Percentiles rank a stretch among this genome's conserved stretches.
Conservation (phyloP, 768 basidiomycete genomes). For the Russula earlei region DNA sequence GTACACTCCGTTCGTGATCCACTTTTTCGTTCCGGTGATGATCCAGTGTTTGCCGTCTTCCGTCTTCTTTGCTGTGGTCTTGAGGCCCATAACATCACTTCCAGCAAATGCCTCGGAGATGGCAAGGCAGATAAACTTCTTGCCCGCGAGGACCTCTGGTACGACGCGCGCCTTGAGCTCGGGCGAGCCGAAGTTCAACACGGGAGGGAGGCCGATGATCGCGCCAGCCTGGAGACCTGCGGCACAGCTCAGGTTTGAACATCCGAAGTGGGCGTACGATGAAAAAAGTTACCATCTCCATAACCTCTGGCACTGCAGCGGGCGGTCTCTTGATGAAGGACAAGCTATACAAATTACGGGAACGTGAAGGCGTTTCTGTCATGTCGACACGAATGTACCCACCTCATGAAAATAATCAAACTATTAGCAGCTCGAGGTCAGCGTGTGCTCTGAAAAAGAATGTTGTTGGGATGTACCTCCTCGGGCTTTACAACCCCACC, state of each 20-base stretch:
- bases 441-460: not conserved
- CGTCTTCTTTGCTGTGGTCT: conserved; percentile 68
- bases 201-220: conserved; percentile 77
- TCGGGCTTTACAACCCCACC: conserved; percentile 69
- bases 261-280: not conserved
- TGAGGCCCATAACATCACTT: conserved; percentile 72
- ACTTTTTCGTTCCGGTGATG: conserved; percentile 82
- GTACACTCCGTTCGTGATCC: conserved; percentile 72
- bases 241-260: not conserved
- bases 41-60: conserved; percentile 80
- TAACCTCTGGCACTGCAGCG: conserved; percentile 69
- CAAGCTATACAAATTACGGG: conserved; percentile 29
- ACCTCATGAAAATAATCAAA: conserved; percentile 88
- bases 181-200: conserved; percentile 70
- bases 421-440: conserved; percentile 20
- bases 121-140: conserved; percentile 80
- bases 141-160: conserved; percentile 57
- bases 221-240: conserved; percentile 60
- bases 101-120: conserved; percentile 87
- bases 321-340: conserved; percentile 25
- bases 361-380: not conserved
- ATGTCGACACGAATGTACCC: not conserved
- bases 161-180: conserved; percentile 46
- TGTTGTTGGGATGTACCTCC: conserved; percentile 37
- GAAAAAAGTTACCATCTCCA: conserved; percentile 44